Base-by-base conservation (phyloP, 106 monocot genomes). In the Allium sativum region DNA sequence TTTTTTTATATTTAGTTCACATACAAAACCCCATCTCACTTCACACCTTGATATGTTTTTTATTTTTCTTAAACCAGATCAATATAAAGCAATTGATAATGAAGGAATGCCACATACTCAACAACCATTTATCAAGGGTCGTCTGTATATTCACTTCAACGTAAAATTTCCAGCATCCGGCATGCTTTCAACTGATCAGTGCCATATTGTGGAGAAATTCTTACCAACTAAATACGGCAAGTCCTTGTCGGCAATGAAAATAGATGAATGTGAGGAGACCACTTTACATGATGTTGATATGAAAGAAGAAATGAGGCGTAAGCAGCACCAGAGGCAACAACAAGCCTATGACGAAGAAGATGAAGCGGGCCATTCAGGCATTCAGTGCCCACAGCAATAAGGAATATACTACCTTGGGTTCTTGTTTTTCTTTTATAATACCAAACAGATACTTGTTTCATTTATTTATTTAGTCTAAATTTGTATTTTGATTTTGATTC, bases 211-310 rank as follows among this genome's bases (percentile, higher is more conserved):
- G 17, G 82, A 76, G 48, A 42, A 58, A n/a, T 48, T 77, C 19
- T 54, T 82, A 45, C 74, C 82, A 14, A 55, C 73, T n/a, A 74
- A 55, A 44, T 55, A 68, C 0, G 45, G 73, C 19, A 63, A 12
- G 15, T 65, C 59, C 14, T 40, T 73, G 21, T 68, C 82, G 14
- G 68, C 69, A 7, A 65, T 79, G 82, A 76, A 82, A 43, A 53
- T 82, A 17, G 82, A 87, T 65, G 76, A 77, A 52, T 87, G 82
- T 51, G 86, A 86, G 47, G 81, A 81, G 47, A 81, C 78, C 20
- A 78, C 73, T 20, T 18, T 86, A 46, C 47, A 66, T 54, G 82
- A 82, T 60, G 76, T 87, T 20, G 77, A 82, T 57, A 77, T 79
- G 10, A 79, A 87, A 51, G 82, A 79, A 15, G 87, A 82, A 57